Base-by-base conservation (phyloP, 73 alveolate species). In the Paramecium tetraurelia region DNA sequence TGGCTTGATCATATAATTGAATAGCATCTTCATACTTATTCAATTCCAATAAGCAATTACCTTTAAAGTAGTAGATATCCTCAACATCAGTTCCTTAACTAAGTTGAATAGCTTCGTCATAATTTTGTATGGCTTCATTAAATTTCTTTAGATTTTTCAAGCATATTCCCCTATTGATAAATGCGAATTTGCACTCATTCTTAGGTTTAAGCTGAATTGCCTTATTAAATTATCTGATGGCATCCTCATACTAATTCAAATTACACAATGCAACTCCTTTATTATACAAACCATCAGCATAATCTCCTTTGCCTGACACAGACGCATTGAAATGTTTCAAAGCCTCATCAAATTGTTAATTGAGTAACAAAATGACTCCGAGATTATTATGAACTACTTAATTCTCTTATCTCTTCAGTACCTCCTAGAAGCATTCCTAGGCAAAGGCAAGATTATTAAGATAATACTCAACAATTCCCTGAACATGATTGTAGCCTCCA, bases 201-300 rank as follows among this genome's bases (percentile, higher is more conserved):
- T 80, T 80, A 44, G 90, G 90, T 22, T 80, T 80, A 7, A 80
- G 48, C 27, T 40, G 8, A 80, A 80, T 80, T 22, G 90, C 90
- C 20, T 80, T 80, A 80, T 80, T 80, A 44, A 80, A 80, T 46
- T 80, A 80, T 80, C 90, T 80, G 4, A 80, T 80, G 22, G 90
- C 90, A 80, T 80, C 90, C 29, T 80, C 90, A 80, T 24, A 80
- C 18, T 80, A 48, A 80, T 46, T 80, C 3, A 85, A 18, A 57
- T 85, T 85, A 38, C 85, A 58, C 21, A 85, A 21, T 4, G 93
- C 93, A 14, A 58, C 93, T 58, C 93, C 93, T 29, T 85, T 85
- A 58, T 85, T 85, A 38, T 85, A 85, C 4, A 58, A 35, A 4
- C 83, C 93, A 85, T 85, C 93, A 21, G 93, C 93, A 85, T 59